phyloP scores from a whole-genome alignment of 805 yeast genomes.

The Starmerella ratchasimensis region DNA sequence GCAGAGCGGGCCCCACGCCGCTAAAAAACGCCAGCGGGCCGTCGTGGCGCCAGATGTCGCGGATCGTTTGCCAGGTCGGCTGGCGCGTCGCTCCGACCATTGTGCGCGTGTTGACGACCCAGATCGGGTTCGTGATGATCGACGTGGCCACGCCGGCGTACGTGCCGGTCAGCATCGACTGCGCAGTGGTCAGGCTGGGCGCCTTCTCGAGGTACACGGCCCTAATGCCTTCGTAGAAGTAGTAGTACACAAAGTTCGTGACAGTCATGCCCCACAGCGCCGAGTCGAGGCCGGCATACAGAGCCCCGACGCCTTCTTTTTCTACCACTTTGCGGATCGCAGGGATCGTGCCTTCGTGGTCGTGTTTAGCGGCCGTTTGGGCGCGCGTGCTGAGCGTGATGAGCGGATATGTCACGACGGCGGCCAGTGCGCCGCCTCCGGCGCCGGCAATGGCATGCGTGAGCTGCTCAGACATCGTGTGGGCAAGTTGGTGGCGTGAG shows the following conservation, averaged over 20 bases:
- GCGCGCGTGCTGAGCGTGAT: slow-evolving; percentile 79
- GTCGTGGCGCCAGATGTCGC: slow-evolving; percentile 52
- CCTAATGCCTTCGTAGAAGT: slow-evolving; percentile 65
- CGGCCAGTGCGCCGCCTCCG: slow-evolving; percentile 78
- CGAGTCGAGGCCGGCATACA: slow-evolving; percentile 76
- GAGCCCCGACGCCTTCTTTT: slow-evolving; percentile 51
- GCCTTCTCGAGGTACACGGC: slow-evolving; percentile 15
- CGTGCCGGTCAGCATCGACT: slow-evolving; percentile 65
- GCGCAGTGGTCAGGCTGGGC: slow-evolving; percentile 35
- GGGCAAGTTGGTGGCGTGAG: too few relatives aligned
- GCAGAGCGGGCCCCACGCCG: slow-evolving; percentile 78
- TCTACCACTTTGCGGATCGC: slow-evolving; percentile 37
- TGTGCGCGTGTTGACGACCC: slow-evolving; percentile 90
- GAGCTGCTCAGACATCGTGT: slow-evolving; percentile 26
- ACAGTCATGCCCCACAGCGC: slow-evolving; percentile 76
- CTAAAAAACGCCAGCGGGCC: slow-evolving; percentile 64
- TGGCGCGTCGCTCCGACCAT: slow-evolving; percentile 41
- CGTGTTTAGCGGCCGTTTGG: slow-evolving; percentile 41
- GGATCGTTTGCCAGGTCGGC: slow-evolving; percentile 42
- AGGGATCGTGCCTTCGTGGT: slow-evolving; percentile 23
- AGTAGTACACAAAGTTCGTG: slow-evolving; percentile 80
- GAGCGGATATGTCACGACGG: slow-evolving; percentile 79
- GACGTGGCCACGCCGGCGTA: slow-evolving; percentile 81
- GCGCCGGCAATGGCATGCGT: slow-evolving; percentile 95
- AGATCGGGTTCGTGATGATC: slow-evolving; percentile 72